Base-by-base conservation (phyloP, 2,329 filamentous ascomycete genomes). In the Aspergillus carbonarius region DNA sequence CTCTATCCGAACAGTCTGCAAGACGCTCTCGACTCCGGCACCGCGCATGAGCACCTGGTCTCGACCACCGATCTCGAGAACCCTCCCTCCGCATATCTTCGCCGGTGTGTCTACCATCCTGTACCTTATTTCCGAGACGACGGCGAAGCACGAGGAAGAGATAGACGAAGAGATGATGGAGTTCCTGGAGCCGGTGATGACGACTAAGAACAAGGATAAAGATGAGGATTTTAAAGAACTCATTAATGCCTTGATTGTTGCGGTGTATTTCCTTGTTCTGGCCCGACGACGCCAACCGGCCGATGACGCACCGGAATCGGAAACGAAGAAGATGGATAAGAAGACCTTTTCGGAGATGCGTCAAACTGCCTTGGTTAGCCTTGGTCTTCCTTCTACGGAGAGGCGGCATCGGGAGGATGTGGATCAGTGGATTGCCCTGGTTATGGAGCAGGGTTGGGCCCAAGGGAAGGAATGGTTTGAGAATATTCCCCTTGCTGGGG, bases 81-180 rank as follows among this genome's bases (percentile, higher is more conserved):
- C 79, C 4, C 82, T 92, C 3, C 85, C 85, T 0, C 89, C 89
- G 0, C 90, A 92, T 55, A 83, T 96, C 0, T 84, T 91, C 50
- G 88, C 90, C 0, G 92, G 90, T 1, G 82, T 92, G 53, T 88
- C 79, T 25, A 82, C 79, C 3, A 89, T 79, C 76, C 66, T 83
- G 47, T 86, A 84, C 37, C 65, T 76, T 34, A 66, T 75, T 12
- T 67, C 69, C 13, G 64, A 73, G 77, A 48, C 76, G 74, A 51
- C 76, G 74, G 58, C 78, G 79, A 61, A 82, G 78, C 64, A 76
- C 76, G 49, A 82, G 83, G 73, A 73, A 5, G 74, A 80, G 1
- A 68, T 86, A 1, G 73, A 73, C 27, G 69, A 73, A 20, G 72
- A 74, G 13, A 63, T 62, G 34, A 57, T 68, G 10, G 71, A 74